These are phyloP conservation scores for Lentinula edodes DNA, from an alignment of 768 basidiomycete genomes.

Conservation along the genomic window DNA sequence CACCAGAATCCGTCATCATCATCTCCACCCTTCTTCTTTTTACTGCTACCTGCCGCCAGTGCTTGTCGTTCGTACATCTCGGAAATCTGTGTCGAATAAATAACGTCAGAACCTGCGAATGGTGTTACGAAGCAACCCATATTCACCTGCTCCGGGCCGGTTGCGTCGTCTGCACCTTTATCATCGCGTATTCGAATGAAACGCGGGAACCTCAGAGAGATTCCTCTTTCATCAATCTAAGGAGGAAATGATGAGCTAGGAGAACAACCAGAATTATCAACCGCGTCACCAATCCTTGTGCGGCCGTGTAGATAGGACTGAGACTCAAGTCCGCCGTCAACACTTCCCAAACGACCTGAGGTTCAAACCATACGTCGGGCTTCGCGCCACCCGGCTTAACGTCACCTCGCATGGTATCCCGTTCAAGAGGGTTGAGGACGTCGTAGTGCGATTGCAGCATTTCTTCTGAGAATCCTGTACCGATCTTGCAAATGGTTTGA, in stretches of 20 bases:
- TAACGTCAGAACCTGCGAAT: not conserved
- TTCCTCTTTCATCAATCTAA: conserved; percentile 83
- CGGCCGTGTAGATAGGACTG: conserved; percentile 95
- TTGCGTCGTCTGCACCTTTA: conserved; percentile 89
- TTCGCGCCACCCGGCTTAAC: conserved; percentile 90
- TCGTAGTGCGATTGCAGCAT: conserved; percentile 74
- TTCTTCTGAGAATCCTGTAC: conserved; percentile 97
- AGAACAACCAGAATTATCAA: conserved; percentile 4
- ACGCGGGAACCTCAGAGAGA: conserved; percentile 94
- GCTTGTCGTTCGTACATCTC: conserved; percentile 93
- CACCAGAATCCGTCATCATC: conserved; percentile 82
- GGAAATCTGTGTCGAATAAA: conserved; percentile 51
- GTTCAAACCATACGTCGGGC: conserved; percentile 98
- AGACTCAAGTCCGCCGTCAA: conserved; percentile 94
- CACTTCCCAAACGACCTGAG: conserved; percentile 97
- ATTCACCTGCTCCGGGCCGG: conserved; percentile 84
- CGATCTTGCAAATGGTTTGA: conserved; percentile 98
- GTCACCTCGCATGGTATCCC: conserved; percentile 66
- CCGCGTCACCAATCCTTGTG: conserved; percentile 71
- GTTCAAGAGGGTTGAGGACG: conserved; percentile 75
- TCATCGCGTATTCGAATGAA: conserved; percentile 93
- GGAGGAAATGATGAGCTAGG: conserved; percentile 4
- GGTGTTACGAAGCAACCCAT: conserved; percentile 26
- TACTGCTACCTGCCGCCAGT: conserved; percentile 67
- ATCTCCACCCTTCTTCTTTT: conserved; percentile 65